phyloP scores from a whole-genome alignment of 2,329 filamentous ascomycete genomes.

The Fusarium xyrophilum region DNA sequence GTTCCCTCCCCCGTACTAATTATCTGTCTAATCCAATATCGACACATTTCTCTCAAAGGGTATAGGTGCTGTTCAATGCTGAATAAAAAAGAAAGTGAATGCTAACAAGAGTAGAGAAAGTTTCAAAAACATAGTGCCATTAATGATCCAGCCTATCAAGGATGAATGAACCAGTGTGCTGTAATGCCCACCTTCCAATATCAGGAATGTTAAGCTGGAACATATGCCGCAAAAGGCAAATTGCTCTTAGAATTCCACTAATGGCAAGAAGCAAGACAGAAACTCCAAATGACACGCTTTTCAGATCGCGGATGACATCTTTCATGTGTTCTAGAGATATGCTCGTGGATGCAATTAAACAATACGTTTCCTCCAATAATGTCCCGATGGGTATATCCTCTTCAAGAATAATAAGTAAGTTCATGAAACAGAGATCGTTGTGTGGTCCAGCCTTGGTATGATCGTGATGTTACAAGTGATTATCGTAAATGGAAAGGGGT shows the following conservation, averaged over 20 bases:
- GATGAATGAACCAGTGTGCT: background rate
- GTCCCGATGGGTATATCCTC: slow-evolving; percentile 45
- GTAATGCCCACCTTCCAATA: slow-evolving; percentile 1
- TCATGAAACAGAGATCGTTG: slow-evolving; percentile 30
- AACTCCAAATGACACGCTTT: slow-evolving; percentile 29
- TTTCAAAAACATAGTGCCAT: background rate
- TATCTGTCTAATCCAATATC: slow-evolving; percentile 4
- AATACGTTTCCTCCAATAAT: slow-evolving; percentile 38
- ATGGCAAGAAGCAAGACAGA: background rate
- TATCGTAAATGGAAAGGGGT: slow-evolving; percentile 22
- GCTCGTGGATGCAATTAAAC: slow-evolving; percentile 3
- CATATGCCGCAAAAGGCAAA: slow-evolving; percentile 1
- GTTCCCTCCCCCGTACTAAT: background rate
- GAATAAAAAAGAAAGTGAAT: background rate
- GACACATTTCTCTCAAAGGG: slow-evolving; percentile 12
- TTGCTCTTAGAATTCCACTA: background rate
- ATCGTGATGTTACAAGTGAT: slow-evolving; percentile 38
- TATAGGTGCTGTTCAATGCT: slow-evolving; percentile 18
- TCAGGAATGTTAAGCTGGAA: slow-evolving; percentile 8
- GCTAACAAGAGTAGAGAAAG: background rate
- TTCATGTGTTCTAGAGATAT: slow-evolving; percentile 23
- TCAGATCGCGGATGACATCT: slow-evolving; percentile 14
- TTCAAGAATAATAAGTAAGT: slow-evolving; percentile 35
- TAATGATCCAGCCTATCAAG: background rate
- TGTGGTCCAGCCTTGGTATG: slow-evolving; percentile 36